These are phyloP conservation scores for Eucalyptus leucophloia DNA, from an alignment of 345 rosid genomes.

Conservation along the genomic window DNA sequence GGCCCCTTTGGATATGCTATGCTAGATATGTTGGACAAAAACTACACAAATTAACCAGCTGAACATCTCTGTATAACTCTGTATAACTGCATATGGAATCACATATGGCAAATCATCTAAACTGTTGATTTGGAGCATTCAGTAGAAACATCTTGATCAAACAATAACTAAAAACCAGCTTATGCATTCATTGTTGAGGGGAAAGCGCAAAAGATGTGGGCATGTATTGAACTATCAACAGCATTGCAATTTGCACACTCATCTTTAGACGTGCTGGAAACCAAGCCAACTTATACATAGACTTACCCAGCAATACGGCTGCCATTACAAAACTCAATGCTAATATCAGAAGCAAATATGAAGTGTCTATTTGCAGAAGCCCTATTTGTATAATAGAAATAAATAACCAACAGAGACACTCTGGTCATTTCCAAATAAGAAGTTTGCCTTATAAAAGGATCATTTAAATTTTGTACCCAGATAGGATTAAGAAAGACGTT, in stretches of 20 bases:
- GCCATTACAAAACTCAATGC: background rate
- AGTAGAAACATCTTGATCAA: too few relatives aligned
- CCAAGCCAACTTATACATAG: background rate
- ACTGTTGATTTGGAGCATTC: background rate
- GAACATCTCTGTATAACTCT: background rate
- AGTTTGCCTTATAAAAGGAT: background rate
- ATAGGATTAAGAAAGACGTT: background rate
- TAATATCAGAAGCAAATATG: background rate
- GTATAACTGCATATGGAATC: background rate
- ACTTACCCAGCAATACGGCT: background rate
- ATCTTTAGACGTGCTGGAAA: background rate
- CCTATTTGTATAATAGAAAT: background rate
- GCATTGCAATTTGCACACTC: background rate
- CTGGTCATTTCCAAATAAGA: background rate
- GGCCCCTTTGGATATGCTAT: background rate
- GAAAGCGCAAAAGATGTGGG: background rate
- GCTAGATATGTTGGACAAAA: background rate
- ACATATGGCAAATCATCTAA: background rate
- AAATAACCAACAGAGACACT: background rate
- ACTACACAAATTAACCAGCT: background rate
- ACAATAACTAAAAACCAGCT: background rate
- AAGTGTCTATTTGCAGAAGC: background rate
- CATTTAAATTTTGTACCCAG: too few relatives aligned
- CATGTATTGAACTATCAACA: background rate
- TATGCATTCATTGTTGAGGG: background rate